phyloP scores from a whole-genome alignment of 2,329 filamentous ascomycete species.

The Raffaelea ambrosiae region DNA sequence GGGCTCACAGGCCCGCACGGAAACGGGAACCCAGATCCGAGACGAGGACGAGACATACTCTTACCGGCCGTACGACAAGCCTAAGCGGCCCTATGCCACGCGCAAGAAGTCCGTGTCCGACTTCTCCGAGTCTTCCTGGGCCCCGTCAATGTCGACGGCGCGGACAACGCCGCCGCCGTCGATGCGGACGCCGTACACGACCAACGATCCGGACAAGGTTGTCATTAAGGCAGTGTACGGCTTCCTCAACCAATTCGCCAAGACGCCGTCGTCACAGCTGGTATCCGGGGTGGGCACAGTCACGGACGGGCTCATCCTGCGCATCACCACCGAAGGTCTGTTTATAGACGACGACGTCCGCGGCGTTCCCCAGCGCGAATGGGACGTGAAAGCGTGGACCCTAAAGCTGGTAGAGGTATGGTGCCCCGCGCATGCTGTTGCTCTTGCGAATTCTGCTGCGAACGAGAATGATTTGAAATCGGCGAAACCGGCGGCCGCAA shows the following conservation, averaged over 20 bases:
- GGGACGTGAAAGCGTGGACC: conserved; percentile 98
- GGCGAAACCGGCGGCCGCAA: conserved; percentile 27
- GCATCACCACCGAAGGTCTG: conserved; percentile 86
- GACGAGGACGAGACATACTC: conserved; percentile 59
- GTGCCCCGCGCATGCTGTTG: conserved; percentile 58
- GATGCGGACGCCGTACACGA: conserved; percentile 69
- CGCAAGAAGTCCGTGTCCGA: conserved; percentile 61
- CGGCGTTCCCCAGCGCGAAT: conserved; percentile 87
- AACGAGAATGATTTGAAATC: conserved; percentile 20
- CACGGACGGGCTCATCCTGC: conserved; percentile 84
- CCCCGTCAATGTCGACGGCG: conserved; percentile 73
- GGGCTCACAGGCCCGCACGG: conserved; percentile 3
- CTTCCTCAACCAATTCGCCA: conserved; percentile 83
- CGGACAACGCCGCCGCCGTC: conserved; percentile 78
- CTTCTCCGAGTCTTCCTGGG: conserved; percentile 78
- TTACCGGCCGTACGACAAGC: conserved; percentile 68
- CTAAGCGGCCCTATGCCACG: conserved; percentile 38
- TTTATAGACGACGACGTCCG: conserved; percentile 97
- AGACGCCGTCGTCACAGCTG: conserved; percentile 84
- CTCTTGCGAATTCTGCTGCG: conserved; percentile 31
- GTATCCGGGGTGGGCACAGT: conserved; percentile 76
- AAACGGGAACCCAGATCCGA: background rate
- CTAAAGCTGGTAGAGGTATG: conserved; percentile 87
- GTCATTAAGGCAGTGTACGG: conserved; percentile 88
- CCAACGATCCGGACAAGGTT: conserved; percentile 91